Conservation (phyloP, 306 rosid species). For the Dicorynia guianensis region DNA sequence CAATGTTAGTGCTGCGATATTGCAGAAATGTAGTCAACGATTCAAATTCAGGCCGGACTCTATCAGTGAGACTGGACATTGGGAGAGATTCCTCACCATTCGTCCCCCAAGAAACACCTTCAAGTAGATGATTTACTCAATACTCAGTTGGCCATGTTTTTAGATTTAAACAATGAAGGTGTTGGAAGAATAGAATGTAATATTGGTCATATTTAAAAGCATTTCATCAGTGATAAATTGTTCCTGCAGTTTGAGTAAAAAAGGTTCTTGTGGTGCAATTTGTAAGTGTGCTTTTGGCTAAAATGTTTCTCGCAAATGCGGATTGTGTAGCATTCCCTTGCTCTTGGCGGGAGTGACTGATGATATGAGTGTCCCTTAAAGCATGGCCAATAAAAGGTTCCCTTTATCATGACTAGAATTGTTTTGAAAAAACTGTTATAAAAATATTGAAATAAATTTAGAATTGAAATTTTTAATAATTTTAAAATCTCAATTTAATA, state of each 20-base stretch:
- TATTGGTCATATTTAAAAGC: neutral
- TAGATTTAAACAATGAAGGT: neutral
- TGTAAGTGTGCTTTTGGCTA: neutral
- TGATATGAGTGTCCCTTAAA: neutral
- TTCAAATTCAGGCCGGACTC: neutral
- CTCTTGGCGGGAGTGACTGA: constrained; percentile 3
- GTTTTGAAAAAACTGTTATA: too few relatives aligned
- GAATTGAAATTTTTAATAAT: too few relatives aligned
- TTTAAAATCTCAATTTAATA: too few relatives aligned
- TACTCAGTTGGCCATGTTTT: constrained; percentile 4
- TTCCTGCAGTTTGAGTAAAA: neutral
- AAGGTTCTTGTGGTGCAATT: neutral
- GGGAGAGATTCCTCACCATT: neutral
- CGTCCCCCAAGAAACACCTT: neutral
- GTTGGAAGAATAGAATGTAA: neutral
- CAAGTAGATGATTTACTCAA: neutral
- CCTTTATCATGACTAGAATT: neutral
- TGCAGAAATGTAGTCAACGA: constrained; percentile 14
- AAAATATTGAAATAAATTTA: too few relatives aligned
- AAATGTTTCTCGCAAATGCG: neutral
- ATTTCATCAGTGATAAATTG: neutral
- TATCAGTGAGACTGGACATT: neutral
- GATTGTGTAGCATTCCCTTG: neutral
- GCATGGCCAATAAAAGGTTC: neutral
- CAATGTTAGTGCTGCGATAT: constrained; percentile 20